These are phyloP conservation scores for Phytophthora crassamura DNA, from an alignment of 352 stramenopile genomes.

Conservation along the genomic window DNA sequence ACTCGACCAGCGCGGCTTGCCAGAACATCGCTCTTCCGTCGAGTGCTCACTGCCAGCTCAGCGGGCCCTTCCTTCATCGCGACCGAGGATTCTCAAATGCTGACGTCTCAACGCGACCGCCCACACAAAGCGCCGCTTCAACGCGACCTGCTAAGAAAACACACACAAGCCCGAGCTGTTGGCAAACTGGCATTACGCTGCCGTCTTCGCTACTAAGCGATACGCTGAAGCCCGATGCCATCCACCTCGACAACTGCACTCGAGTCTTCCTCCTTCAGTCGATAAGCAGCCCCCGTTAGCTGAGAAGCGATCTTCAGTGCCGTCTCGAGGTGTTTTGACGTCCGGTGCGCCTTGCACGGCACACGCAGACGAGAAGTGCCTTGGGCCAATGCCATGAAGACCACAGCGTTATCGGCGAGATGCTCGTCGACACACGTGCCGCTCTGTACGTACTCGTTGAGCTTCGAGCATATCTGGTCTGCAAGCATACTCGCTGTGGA, in stretches of 20 bases:
- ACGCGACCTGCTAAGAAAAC: background rate
- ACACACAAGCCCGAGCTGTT: background rate
- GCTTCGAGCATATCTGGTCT: slow-evolving; percentile 39
- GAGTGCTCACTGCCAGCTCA: slow-evolving; percentile 26
- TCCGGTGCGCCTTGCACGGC: slow-evolving; percentile 44
- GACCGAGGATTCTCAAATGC: slow-evolving; percentile 4
- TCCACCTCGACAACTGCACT: slow-evolving; percentile 57
- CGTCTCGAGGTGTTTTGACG: slow-evolving; percentile 66
- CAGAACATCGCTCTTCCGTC: slow-evolving; percentile 26
- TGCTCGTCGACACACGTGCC: slow-evolving; percentile 78
- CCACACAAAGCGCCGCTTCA: slow-evolving; percentile 19
- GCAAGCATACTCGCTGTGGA: slow-evolving; percentile 44
- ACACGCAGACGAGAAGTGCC: slow-evolving; percentile 64
- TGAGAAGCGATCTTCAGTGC: slow-evolving; percentile 48
- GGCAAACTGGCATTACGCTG: background rate
- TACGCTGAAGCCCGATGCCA: slow-evolving; percentile 43
- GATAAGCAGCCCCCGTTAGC: slow-evolving; percentile 50
- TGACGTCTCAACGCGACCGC: slow-evolving; percentile 7
- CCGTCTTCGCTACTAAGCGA: background rate
- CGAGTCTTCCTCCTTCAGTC: slow-evolving; percentile 46
- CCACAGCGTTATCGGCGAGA: slow-evolving; percentile 70
- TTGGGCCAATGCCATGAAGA: slow-evolving; percentile 71
- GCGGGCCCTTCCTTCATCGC: slow-evolving; percentile 32
- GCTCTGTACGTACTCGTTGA: slow-evolving; percentile 42
- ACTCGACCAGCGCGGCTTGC: slow-evolving; percentile 47